Conservation (phyloP, 495 filamentous ascomycete genomes). For the Tuber borchii region DNA sequence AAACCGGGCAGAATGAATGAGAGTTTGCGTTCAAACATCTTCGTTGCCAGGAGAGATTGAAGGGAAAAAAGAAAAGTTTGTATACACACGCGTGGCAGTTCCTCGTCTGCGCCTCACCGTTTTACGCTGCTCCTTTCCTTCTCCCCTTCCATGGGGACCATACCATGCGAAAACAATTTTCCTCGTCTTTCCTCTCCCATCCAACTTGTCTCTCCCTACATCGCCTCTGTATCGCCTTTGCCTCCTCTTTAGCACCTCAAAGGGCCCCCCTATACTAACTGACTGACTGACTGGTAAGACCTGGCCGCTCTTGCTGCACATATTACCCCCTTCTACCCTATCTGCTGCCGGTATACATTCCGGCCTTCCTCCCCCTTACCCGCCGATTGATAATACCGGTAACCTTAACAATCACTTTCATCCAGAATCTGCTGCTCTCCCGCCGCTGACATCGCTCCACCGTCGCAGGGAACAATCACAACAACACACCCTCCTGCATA, state of each 20-base stretch:
- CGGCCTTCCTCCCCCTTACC: not conserved
- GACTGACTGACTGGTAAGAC: not conserved
- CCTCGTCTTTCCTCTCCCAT: not conserved
- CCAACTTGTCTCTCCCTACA: not conserved
- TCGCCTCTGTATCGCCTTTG: not conserved
- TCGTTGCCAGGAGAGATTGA: not conserved
- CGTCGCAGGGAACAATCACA: not conserved
- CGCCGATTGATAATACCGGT: not conserved
- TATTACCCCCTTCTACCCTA: not conserved
- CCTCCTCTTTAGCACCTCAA: not conserved
- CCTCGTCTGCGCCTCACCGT: constrained; percentile 1
- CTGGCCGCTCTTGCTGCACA: not conserved
- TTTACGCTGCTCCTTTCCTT: not conserved
- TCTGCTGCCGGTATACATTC: not conserved
- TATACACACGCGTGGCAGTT: constrained; percentile 2
- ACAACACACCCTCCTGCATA: constrained; percentile 5
- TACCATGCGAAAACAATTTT: not conserved
- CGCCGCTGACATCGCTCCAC: not conserved
- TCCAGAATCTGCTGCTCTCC: not conserved
- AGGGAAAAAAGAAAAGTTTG: not conserved
- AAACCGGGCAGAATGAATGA: not conserved
- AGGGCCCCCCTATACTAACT: not conserved
- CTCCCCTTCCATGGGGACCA: not conserved
- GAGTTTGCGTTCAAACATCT: not conserved
- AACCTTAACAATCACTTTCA: not conserved